Conservation (phyloP, 2,329 filamentous ascomycete species). For the Fusarium pseudograminearum region DNA sequence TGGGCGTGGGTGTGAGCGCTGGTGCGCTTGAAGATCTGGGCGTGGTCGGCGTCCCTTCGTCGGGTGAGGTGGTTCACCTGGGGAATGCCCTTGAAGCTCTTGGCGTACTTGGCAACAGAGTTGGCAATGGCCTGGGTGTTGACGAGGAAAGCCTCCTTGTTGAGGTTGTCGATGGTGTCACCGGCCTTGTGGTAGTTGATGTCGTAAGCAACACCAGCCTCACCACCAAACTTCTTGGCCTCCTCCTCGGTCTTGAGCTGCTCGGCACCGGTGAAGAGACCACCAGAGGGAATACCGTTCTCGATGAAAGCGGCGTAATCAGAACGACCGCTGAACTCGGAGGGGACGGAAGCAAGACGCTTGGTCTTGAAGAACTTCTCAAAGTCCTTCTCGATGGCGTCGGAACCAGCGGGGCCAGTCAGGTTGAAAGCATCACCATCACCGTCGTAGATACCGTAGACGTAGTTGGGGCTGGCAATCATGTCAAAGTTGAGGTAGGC, state of each 20-base stretch:
- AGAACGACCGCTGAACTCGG: constrained; percentile 73
- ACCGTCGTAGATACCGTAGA: constrained; percentile 69
- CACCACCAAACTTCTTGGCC: constrained; percentile 70
- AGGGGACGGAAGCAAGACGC: constrained; percentile 66
- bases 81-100: constrained; percentile 54
- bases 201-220: constrained; percentile 63
- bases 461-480: constrained; percentile 64
- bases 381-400: constrained; percentile 69
- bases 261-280: constrained; percentile 77
- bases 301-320: constrained; percentile 77
- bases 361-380: constrained; percentile 64
- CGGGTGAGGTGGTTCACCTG: constrained; percentile 46
- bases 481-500: constrained; percentile 70
- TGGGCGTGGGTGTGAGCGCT: constrained; percentile 45
- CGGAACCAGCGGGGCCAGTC: constrained; percentile 66
- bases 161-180: constrained; percentile 56
- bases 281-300: constrained; percentile 74
- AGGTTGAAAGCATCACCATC: constrained; percentile 71
- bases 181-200: constrained; percentile 60
- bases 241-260: constrained; percentile 71
- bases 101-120: constrained; percentile 57
- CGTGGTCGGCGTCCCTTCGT: constrained; percentile 49
- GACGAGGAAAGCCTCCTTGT: constrained; percentile 59
- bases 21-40: constrained; percentile 47
- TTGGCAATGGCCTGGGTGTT: constrained; percentile 59